Base-by-base conservation (phyloP, 768 basidiomycete species). In the Lepiota brunneoincarnata region DNA sequence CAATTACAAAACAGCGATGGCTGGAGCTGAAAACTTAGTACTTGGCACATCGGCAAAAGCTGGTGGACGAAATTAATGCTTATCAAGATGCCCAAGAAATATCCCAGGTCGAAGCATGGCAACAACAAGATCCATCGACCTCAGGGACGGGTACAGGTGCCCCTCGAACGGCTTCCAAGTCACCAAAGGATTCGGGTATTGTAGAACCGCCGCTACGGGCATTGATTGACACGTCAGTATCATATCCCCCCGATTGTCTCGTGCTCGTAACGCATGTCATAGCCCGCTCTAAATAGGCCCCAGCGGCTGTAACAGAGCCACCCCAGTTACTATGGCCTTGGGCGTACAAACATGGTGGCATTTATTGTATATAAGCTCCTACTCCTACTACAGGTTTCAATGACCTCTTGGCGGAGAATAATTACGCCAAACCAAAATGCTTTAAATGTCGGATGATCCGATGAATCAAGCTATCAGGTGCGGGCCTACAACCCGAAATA, bases 231-330 rank as follows among this genome's bases (percentile, higher is more conserved):
- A 40, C 44, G 3, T 54, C 59, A 4, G 77, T 79, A 10, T 67
- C 75, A 2, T 90, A 78, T 61, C 91, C 91, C 0, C 70, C 67
- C 3, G 73, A 78, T 24, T 89, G 89, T 54, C 81, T 93, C 6
- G 73, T 89, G 26, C 89, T 87, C 63, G 79, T 83, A 5, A 82
- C 84, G 39, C 78, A 89, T 64, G 62, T 93, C 6, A n/a, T n/a
- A n/a, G n/a, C n/a, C n/a, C n/a, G n/a, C n/a, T n/a, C n/a, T n/a
- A n/a, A n/a, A n/a, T n/a, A n/a, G n/a, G n/a, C n/a, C n/a, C n/a
- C n/a, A n/a, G n/a, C n/a, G n/a, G n/a, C n/a, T n/a, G n/a, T n/a
- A n/a, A n/a, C n/a, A n/a, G n/a, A n/a, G n/a, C n/a, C n/a, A n/a
- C n/a, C n/a, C n/a, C n/a, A n/a, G n/a, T n/a, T n/a, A n/a, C n/a